Conservation (phyloP, 225 moss, liverwort and hornwort genomes). For the Bryum argenteum region DNA sequence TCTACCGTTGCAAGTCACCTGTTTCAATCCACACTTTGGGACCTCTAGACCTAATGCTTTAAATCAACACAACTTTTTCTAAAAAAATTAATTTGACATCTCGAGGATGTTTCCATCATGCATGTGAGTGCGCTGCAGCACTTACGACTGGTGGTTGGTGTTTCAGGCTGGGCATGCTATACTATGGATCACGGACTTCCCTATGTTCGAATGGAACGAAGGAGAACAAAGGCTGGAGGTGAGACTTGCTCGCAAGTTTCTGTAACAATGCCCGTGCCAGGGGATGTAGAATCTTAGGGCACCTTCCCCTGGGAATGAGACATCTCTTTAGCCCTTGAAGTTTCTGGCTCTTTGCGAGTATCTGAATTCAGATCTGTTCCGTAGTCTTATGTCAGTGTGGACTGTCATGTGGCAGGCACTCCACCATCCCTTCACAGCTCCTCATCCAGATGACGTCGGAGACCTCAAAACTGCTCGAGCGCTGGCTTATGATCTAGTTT, state of each 20-base stretch:
- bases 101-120: constrained; percentile 3
- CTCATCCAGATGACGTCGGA: constrained; percentile 88
- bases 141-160: constrained; percentile 29
- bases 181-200: constrained; percentile 93
- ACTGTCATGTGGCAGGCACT: constrained; percentile 64
- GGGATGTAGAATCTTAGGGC: constrained; percentile 5
- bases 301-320: not conserved
- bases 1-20: not conserved
- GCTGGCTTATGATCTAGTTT: constrained; percentile 96
- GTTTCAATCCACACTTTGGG: not conserved
- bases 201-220: constrained; percentile 97
- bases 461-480: constrained; percentile 91
- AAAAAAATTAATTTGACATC: not conserved
- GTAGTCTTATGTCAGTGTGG: constrained; percentile 24
- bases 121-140: constrained; percentile 1
- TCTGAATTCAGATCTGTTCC: constrained; percentile 17
- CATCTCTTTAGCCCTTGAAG: constrained; percentile 9
- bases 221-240: constrained; percentile 94
- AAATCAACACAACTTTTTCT: not conserved
- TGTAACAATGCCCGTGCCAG: not conserved
- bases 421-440: constrained; percentile 98
- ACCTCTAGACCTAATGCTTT: not conserved
- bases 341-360: constrained; percentile 5
- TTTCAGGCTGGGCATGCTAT: constrained; percentile 73
- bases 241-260: constrained; percentile 14